phyloP scores from a whole-genome alignment of 805 yeast species.

The Schwanniomyces yamadae region DNA sequence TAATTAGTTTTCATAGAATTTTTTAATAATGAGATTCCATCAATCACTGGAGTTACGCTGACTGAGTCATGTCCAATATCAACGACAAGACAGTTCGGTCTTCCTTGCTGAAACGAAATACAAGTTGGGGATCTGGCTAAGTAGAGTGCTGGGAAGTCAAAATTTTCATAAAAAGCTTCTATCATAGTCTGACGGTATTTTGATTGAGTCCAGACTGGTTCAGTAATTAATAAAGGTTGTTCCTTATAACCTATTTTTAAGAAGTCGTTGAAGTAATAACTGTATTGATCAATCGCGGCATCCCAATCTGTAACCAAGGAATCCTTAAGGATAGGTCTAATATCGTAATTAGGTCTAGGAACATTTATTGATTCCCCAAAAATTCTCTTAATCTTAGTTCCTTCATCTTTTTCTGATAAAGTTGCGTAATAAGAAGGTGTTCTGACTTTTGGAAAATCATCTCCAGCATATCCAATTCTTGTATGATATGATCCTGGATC shows the following conservation, averaged over 20 bases:
- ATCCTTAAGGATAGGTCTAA: conserved; percentile 59
- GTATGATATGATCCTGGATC: conserved; percentile 89
- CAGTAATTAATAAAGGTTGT: conserved; percentile 79
- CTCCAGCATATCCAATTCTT: conserved; percentile 89
- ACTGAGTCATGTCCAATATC: conserved; percentile 80
- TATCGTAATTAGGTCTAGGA: conserved; percentile 51
- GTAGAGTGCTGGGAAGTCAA: conserved; percentile 77
- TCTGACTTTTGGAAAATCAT: conserved; percentile 76
- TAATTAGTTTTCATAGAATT: conserved; percentile 69
- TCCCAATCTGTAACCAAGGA: conserved; percentile 83
- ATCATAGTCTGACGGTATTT: conserved; percentile 66
- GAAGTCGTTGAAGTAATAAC: conserved; percentile 51
- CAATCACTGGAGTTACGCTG: conserved; percentile 79
- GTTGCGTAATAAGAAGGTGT: conserved; percentile 65
- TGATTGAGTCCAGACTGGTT: conserved; percentile 80
- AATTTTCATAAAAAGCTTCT: conserved; percentile 67
- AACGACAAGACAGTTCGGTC: conserved; percentile 83
- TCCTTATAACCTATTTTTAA: conserved; percentile 56
- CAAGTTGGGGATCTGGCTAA: conserved; percentile 83
- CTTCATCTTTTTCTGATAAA: conserved; percentile 18
- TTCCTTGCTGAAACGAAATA: conserved; percentile 82
- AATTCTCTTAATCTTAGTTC: conserved; percentile 21
- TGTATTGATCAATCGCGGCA: conserved; percentile 72
- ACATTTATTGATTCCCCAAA: conserved; percentile 46
- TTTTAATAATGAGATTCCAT: conserved; percentile 72